Conservation (phyloP, 345 rosid genomes). For the Eucalyptus lansdowneana region DNA sequence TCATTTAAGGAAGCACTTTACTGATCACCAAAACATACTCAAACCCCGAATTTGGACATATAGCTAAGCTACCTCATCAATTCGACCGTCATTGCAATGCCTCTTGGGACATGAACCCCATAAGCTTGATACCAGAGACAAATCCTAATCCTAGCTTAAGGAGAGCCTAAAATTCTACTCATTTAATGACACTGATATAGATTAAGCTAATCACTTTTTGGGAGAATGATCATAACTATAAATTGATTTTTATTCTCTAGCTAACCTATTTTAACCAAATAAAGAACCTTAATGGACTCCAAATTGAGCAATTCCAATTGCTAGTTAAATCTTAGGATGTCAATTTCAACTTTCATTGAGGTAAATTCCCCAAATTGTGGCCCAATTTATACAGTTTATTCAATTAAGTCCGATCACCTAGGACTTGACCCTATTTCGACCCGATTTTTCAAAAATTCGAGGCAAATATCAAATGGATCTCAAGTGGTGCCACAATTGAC, state of each 20-base stretch:
- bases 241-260: not conserved
- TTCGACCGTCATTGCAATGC: accelerated
- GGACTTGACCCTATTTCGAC: too few species aligned
- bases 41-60: not conserved
- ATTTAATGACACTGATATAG: not conserved
- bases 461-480: too few species aligned
- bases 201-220: not conserved
- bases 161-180: not conserved
- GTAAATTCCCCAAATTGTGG: too few species aligned
- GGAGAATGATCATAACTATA: not conserved
- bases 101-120: not conserved
- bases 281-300: too few species aligned
- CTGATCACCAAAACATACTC: not conserved
- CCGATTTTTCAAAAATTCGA: too few species aligned
- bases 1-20: not conserved
- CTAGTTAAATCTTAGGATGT: too few species aligned
- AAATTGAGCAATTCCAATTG: too few species aligned
- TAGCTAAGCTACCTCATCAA: not conserved
- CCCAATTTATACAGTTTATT: too few species aligned
- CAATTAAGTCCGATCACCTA: too few species aligned
- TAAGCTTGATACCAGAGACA: accelerated
- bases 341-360: too few species aligned
- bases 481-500: too few species aligned
- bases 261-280: not conserved
- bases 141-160: not conserved